Base-by-base conservation (phyloP, 1,284 basidiomycete species). In the Leccinum ponderosum region DNA sequence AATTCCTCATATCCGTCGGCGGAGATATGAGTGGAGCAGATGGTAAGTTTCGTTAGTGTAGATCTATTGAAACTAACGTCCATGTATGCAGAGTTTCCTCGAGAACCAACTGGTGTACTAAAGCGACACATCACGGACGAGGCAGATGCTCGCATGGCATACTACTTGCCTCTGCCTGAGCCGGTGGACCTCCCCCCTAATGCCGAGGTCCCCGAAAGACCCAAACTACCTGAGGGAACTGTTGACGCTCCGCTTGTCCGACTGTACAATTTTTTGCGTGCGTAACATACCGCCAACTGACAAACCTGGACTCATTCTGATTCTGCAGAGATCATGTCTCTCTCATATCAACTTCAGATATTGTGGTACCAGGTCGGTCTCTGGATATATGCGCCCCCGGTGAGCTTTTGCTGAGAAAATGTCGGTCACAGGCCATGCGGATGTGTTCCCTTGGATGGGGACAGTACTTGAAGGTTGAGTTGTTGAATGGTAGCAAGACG, bases 281-380 rank as follows among this genome's bases (percentile, higher is more conserved):
- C 68, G 90, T 79, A 50, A 53, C 39, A 20, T 31, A 20, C 11
- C 12, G 29, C 44, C 9, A 55, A 58, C 3, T 48, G 37, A 33
- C 35, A 31, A 35, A 14, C 9, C 17, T 48, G 44, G 12, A 6
- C 63, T 64, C 25, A 70, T 11, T 6, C 31, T 47, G 31, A 17
- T 52, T 29, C 3, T 22, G 39, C 22, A 94, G 91, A 94, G 72
- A 89, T 91, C 80, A 91, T 94, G 84, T 90, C 91, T 2, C 74
- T 94, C 59, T 90, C 91, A 2, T 94, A 94, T 73, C 91, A 93
- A 69, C 80, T 94, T 9, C 93, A 92, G 73, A 90, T 93, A 64
- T 72, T 94, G 51, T 88, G 87, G 80, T 90, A 87, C 68, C 91
- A 93, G 77, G 90, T 88, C 65, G 31, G 77, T 62, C 47, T 29